Evolutionary conservation across 2,329 filamentous ascomycete species (phyloP), one percentile per base, ranked within the genome.

Genomic region (Talaromyces sp.): DNA sequence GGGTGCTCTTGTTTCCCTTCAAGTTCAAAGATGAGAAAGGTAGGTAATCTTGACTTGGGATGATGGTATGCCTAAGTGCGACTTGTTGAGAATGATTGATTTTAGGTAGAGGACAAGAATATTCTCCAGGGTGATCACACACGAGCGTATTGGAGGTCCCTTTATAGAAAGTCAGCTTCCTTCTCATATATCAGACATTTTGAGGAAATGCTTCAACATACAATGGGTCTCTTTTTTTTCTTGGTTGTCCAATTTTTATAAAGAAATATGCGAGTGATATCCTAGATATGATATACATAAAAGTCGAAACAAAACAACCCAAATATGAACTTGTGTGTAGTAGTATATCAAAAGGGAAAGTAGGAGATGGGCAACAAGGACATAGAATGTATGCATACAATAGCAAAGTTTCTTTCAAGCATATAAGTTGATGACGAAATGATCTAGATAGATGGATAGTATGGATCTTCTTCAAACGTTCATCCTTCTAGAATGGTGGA

Each of bases 301-400:
- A 52, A 52, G 35, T 22, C 31, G 35, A 52, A 56, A 45, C 13
- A 33, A 15, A 48, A 37, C 35, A 56, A 35, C 31, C 33, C 35
- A 52, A 22, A 39, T 33, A 36, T 22, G 48, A 22, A 39, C n/a
- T 33, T 52, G 11, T 36, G 25, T 52, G 35, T 28, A 39, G 33
- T 52, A 52, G n/a, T 56, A 33, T 50, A 56, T 50, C n/a, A 56
- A 39, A 52, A 25, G 15, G 33, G 48, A 52, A 52, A 39, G 13
- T 2, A 52, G n/a, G n/a, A 17, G 19, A 13, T 22, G 35, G 22
- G n/a, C 13, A 52, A 52, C 48, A 52, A 52, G 48, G 19, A 25
- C 48, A 39, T 52, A 39, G 33, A 35, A 22, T 25, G 48, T 52
- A 39, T 39, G 36, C n/a, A 39, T 52, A 52, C 48, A 52, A 52